Conservation (phyloP, 1,139 yeast species). For the Geotrichum phurueaensis region DNA sequence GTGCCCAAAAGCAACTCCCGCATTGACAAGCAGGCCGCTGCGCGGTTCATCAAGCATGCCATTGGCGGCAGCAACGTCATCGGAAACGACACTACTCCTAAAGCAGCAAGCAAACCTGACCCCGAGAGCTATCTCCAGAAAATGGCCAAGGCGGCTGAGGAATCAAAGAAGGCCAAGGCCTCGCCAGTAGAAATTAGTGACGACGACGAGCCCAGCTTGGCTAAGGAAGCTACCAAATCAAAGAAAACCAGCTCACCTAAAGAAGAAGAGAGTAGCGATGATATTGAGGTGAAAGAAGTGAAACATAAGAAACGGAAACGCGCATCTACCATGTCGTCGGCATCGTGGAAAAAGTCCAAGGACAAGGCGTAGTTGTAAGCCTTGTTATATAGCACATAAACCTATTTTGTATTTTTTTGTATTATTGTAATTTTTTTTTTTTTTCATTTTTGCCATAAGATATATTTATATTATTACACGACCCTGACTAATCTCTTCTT, state of each 20-base stretch:
- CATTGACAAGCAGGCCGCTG: slow-evolving; percentile 39
- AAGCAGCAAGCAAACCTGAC: slow-evolving; percentile 7
- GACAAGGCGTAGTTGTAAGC: background rate
- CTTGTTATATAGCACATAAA: background rate
- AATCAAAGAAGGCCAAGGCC: background rate
- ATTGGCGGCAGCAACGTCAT: slow-evolving; percentile 33
- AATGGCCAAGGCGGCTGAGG: slow-evolving; percentile 13
- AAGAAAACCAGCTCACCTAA: background rate
- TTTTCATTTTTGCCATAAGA: background rate
- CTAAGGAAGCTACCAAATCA: background rate
- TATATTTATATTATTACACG: background rate
- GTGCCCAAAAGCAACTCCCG: background rate
- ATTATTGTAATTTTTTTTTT: background rate
- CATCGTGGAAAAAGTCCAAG: background rate
- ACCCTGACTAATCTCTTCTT: background rate
- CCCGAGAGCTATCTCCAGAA: slow-evolving; percentile 15
- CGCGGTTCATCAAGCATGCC: slow-evolving; percentile 43
- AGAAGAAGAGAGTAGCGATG: background rate
- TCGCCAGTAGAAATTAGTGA: slow-evolving; percentile 1
- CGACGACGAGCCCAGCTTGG: background rate
- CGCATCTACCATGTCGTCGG: background rate
- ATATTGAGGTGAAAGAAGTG: background rate
- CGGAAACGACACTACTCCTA: background rate
- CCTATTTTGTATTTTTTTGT: background rate
- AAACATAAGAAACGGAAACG: background rate